Conservation (phyloP, 805 yeast genomes). For the Saccharomycopsis lassenensis region DNA sequence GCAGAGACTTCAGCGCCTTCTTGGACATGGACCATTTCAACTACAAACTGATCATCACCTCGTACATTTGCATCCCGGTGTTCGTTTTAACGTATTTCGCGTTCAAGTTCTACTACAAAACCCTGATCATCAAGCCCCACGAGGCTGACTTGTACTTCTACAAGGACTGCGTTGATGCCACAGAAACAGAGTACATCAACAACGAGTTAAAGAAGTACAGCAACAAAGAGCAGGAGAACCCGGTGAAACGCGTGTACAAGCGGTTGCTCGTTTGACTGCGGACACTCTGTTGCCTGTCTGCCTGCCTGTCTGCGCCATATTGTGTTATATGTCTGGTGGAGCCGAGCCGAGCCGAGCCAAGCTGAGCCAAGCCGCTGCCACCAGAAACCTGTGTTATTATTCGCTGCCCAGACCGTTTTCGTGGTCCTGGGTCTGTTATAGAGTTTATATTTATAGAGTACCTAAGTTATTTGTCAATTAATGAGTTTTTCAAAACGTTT, state of each 20-base stretch:
- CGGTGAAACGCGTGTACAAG: neutral
- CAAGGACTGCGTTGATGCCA: slow-evolving; percentile 35
- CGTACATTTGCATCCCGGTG: slow-evolving; percentile 23
- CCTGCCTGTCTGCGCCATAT: too few species aligned
- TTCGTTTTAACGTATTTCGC: slow-evolving; percentile 28
- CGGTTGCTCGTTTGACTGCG: slow-evolving; percentile 1
- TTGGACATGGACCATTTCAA: slow-evolving; percentile 28
- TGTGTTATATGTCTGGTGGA: too few species aligned
- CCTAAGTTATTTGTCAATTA: too few species aligned
- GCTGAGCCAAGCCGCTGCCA: too few species aligned
- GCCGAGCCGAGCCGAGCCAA: too few species aligned
- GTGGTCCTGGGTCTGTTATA: too few species aligned
- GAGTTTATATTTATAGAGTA: too few species aligned
- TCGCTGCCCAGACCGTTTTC: too few species aligned
- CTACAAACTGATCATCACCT: slow-evolving; percentile 34
- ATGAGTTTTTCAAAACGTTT: too few species aligned
- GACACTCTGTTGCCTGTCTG: too few species aligned
- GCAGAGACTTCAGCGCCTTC: slow-evolving; percentile 35
- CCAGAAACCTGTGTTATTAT: too few species aligned
- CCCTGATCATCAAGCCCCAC: slow-evolving; percentile 24
- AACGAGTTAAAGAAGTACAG: slow-evolving; percentile 8
- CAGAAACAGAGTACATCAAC: slow-evolving; percentile 24
- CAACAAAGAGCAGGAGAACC: neutral
- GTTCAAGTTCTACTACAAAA: slow-evolving; percentile 29
- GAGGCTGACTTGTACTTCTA: slow-evolving; percentile 34